A percentile compares a stretch with the other conserved stretches of the same genome.
Conservation (phyloP, 1,284 basidiomycete species). For the Malassezia nana region DNA sequence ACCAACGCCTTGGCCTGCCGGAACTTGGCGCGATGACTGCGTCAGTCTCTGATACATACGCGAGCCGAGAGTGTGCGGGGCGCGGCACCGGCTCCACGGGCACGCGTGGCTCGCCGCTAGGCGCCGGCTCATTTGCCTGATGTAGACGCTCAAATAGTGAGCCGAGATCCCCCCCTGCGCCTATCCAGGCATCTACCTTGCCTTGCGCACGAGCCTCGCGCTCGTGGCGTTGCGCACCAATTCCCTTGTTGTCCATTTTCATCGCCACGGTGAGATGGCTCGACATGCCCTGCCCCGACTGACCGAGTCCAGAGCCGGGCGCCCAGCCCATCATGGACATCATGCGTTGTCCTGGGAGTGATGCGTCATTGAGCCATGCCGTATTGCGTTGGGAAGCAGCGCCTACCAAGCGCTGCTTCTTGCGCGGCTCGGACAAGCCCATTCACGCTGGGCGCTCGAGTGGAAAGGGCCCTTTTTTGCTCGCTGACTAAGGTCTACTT, state of each 20-base stretch:
- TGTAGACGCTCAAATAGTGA: conserved; percentile 45
- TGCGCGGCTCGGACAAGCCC: conserved; percentile 40
- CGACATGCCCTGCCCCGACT: conserved; percentile 29
- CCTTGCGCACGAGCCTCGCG: conserved; percentile 34
- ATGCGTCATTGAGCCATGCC: conserved; percentile 38
- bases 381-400: conserved; percentile 35
- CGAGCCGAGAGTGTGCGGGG: conserved; percentile 11
- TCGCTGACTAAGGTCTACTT: conserved; percentile 29
- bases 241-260: conserved; percentile 48
- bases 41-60: conserved; percentile 10
- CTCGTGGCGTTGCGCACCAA: conserved; percentile 41
- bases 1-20: conserved; percentile 42
- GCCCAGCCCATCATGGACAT: conserved; percentile 46
- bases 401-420: conserved; percentile 43
- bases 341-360: conserved; percentile 45
- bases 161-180: conserved; percentile 42
- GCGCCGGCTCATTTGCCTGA: conserved; percentile 25
- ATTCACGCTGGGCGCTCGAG: conserved; percentile 18
- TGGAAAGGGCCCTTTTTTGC: not conserved
- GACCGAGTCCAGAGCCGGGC: conserved; percentile 38
- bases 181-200: conserved; percentile 36
- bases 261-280: conserved; percentile 36
- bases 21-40: conserved; percentile 38
- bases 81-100: conserved; percentile 19
- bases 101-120: conserved; percentile 10